Conservation (phyloP, 2,329 filamentous ascomycete species). For the Tolypocladium paradoxum region DNA sequence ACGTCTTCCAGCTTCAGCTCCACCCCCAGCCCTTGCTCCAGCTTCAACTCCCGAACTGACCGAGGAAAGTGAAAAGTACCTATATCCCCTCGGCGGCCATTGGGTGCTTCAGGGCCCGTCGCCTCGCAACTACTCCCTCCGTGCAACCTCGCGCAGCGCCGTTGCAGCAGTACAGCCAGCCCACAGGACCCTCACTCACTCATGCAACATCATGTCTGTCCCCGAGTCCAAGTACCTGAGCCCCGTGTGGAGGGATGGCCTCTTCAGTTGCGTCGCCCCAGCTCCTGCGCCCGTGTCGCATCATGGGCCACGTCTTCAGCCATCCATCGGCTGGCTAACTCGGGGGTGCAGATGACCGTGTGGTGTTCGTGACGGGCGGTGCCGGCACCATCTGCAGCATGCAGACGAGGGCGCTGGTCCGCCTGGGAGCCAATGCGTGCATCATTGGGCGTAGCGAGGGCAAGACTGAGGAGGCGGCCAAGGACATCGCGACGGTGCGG, state of each 20-base stretch:
- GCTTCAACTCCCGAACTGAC: background rate
- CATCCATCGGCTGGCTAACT: background rate
- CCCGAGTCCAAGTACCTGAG: conserved; percentile 69
- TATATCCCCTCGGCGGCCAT: background rate
- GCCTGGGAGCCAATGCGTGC: conserved; percentile 85
- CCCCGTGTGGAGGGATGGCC: conserved; percentile 73
- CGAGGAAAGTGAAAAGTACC: background rate
- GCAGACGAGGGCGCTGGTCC: conserved; percentile 83
- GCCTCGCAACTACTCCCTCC: background rate
- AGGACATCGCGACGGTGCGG: conserved; percentile 71
- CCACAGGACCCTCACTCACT: background rate
- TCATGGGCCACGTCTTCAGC: background rate
- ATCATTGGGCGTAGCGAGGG: conserved; percentile 84
- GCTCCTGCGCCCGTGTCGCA: background rate
- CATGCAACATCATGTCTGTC: conserved; percentile 46
- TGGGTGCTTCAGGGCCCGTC: background rate
- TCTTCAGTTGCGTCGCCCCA: conserved; percentile 53
- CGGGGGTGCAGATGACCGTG: conserved; percentile 56
- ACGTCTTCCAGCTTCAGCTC: background rate
- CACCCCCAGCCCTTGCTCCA: background rate
- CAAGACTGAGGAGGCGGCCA: conserved; percentile 74
- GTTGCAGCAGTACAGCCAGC: no score
- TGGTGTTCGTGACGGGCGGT: conserved; percentile 91
- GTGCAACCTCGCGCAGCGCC: background rate
- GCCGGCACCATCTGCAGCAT: conserved; percentile 90